Evolutionary conservation across 257 asterid species (phyloP), one percentile per base, ranked within the genome.

Genomic region (Scutellaria baicalensis): DNA sequence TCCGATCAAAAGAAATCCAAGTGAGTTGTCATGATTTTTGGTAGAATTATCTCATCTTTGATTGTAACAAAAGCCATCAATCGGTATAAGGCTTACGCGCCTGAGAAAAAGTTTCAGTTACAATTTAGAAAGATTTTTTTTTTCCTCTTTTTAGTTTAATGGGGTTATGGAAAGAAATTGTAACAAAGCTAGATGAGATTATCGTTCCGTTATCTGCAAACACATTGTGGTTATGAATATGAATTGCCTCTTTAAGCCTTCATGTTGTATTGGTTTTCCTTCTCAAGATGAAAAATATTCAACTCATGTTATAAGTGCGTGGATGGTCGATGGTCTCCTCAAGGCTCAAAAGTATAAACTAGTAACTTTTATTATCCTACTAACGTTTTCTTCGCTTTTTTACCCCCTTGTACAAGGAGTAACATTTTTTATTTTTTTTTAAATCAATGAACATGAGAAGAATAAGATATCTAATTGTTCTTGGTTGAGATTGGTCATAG

Each of bases 1-100:
- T 77, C 81, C 1, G 82, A 78, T 33, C 78, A 62, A 47, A 62
- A 21, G 76, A 73, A 78, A 73, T 21, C 81, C 64, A 77, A 77
- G 69, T 75, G 61, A 68, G 55, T 17, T 13, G 38, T 21, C 12
- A 36, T 39, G 14, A 27, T 49, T 59, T 48, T 58, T n/a, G 69
- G 52, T 64, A 64, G 67, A 45, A 39, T 63, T 38, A 51, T 60
- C 43, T 63, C 21, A 51, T 60, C 43, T 38, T 48, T 10, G 21
- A 57, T 57, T 33, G 66, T 40, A 56, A 50, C 51, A 61, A 69
- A 56, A 49, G 17, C 69, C 68, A n/a, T 43, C 5, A 51, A 43
- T 60, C 51, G 66, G 39, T 68, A n/a, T 51, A 68, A 61, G 42
- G 67, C 56, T 11, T 3, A 8, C n/a, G 17, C 8, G 75, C 66